A percentile compares a stretch with the other conserved stretches of the same genome.
phyloP scores from a whole-genome alignment of 2,329 filamentous ascomycete genomes.

The Alternaria tenuissima region DNA sequence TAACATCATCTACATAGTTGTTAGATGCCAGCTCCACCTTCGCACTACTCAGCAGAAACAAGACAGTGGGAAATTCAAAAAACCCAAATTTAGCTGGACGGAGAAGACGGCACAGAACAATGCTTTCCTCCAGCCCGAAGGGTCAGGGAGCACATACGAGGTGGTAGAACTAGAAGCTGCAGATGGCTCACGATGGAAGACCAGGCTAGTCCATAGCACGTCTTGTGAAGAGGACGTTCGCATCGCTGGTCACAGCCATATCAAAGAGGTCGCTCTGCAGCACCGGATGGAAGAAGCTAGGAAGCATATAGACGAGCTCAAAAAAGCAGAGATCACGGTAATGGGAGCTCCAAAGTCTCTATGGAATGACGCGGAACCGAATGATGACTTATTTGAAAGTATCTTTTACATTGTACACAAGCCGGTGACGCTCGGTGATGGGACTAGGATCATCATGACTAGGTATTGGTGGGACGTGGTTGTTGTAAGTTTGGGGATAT shows the following conservation, averaged over 20 bases:
- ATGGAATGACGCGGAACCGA: neutral
- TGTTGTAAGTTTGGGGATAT: neutral
- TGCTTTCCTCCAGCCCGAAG: neutral
- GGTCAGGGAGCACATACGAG: neutral
- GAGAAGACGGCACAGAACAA: neutral
- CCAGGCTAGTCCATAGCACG: neutral
- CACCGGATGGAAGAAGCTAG: neutral
- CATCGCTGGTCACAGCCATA: neutral
- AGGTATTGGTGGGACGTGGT: neutral
- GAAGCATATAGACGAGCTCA: conserved; percentile 1
- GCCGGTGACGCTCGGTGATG: neutral
- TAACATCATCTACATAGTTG: neutral
- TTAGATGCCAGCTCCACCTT: neutral
- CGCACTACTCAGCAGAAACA: neutral
- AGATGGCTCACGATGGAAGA: neutral
- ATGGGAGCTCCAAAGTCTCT: neutral
- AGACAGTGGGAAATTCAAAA: neutral
- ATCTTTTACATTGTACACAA: neutral
- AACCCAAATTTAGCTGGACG: neutral
- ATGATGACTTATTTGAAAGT: neutral
- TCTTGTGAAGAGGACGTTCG: neutral
- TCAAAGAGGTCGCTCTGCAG: neutral
- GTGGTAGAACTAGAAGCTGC: neutral
- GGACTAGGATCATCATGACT: neutral
- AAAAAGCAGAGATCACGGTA: neutral